These are phyloP conservation scores for Spinacia oleracea DNA, from an alignment of 179 eudicot species.

Conservation along the genomic window DNA sequence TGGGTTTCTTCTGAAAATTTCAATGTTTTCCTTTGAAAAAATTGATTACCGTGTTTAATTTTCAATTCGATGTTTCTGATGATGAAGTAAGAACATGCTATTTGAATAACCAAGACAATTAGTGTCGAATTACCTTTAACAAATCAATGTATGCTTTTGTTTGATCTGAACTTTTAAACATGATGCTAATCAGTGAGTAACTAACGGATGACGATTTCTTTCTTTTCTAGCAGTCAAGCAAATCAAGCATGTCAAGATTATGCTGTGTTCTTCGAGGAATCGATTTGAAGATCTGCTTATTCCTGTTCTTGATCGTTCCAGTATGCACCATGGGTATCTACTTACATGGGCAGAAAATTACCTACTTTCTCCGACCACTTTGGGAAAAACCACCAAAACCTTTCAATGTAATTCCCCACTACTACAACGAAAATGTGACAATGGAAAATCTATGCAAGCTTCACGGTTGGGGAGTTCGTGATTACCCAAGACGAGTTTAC, in stretches of 20 bases:
- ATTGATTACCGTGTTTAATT: background rate
- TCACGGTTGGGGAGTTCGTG: constrained; percentile 52
- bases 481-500: constrained; percentile 47
- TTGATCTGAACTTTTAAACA: background rate
- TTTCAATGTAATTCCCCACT: constrained; percentile 42
- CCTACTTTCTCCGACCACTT: constrained; percentile 45
- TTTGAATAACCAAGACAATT: background rate
- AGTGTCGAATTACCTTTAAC: background rate
- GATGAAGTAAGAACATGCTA: background rate
- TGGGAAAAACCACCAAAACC: constrained; percentile 56
- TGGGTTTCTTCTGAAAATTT: background rate
- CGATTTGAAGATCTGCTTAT: constrained; percentile 41
- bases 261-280: constrained; percentile 44
- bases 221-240: constrained; percentile 40
- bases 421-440: constrained; percentile 49
- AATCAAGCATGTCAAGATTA: constrained; percentile 40
- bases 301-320: constrained; percentile 40
- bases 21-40: background rate
- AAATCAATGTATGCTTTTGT: background rate
- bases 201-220: constrained; percentile 1
- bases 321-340: constrained; percentile 36
- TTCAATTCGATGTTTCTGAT: background rate
- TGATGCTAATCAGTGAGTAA: background rate
- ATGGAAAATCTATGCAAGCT: constrained; percentile 50
- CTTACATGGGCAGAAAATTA: constrained; percentile 48